phyloP scores from a whole-genome alignment of 2,329 filamentous ascomycete species.

The Arthroderma uncinatum region DNA sequence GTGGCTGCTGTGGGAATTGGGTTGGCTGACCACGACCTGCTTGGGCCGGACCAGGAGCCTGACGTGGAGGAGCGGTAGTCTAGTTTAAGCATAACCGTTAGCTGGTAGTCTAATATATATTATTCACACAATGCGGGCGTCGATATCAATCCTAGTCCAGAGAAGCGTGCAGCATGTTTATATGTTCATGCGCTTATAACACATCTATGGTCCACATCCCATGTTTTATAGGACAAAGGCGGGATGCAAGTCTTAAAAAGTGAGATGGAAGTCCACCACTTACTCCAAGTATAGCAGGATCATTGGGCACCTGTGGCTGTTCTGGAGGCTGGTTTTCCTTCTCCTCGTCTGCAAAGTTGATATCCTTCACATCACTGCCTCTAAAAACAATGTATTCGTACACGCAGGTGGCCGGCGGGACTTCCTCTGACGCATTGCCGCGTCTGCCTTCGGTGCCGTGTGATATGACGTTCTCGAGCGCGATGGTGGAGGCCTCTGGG shows the following conservation, averaged over 20 bases:
- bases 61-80: slow-evolving; percentile 1
- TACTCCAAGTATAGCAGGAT: slow-evolving; percentile 94
- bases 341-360: slow-evolving; percentile 78
- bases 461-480: slow-evolving; percentile 89
- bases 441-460: slow-evolving; percentile 88
- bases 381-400: slow-evolving; percentile 99
- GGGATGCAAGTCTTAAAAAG: slow-evolving; percentile 2
- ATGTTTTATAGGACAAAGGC: slow-evolving; percentile 46
- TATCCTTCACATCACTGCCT: slow-evolving; percentile 95
- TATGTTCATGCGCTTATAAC: slow-evolving; percentile 81
- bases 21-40: slow-evolving; percentile 34
- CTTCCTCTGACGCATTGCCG: slow-evolving; percentile 66
- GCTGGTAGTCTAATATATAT: not conserved
- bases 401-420: slow-evolving; percentile 70
- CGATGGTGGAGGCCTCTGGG: slow-evolving; percentile 91
- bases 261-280: slow-evolving; percentile 40
- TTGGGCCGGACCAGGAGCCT: slow-evolving; percentile 27
- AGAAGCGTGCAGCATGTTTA: not conserved
- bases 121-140: not conserved
- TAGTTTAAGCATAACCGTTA: not conserved
- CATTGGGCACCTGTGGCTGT: slow-evolving; percentile 71
- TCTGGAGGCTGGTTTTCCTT: slow-evolving; percentile 61
- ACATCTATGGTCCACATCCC: slow-evolving; percentile 83
- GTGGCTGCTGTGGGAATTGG: slow-evolving; percentile 31
- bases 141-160: not conserved